Evolutionary conservation across 2,329 filamentous ascomycete species (phyloP), one percentile per base, ranked within the genome.

Genomic region (Paecilomyces variotii): DNA sequence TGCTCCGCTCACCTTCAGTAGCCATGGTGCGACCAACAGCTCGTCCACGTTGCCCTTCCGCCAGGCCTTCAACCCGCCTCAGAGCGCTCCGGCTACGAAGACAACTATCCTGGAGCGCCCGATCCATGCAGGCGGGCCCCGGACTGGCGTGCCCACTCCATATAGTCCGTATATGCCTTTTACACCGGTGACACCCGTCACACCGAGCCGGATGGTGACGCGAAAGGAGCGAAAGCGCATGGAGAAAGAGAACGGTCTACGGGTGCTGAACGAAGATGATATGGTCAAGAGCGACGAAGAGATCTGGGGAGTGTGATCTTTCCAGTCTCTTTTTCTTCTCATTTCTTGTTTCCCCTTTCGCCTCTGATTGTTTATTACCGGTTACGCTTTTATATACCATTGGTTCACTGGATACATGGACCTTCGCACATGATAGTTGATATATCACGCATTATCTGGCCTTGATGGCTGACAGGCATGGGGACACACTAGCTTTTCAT

Each of bases 111-210:
- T 80, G 28, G 78, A 80, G 57, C 72, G 76, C 11, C 76, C 76
- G 5, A 63, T 68, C 50, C 67, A 72, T 61, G 62, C 63, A 52
- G 63, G 67, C n/a, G 76, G 75, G 6, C 77, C 77, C 0, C 70
- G 75, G 50, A 80, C 78, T 0, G 78, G 78, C 4, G 68, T 79
- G 54, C 77, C 78, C 4, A 79, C 77, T 0, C 78, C 78, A 1
- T 80, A 80, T 57, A 79, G 76, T 61, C 77, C 78, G 5, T 80
- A 80, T 59, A 80, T 79, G 76, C 78, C 78, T 0, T 78, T 76
- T 55, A 80, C 78, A 2, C 78, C 78, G 0, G 73, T 80, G 25
- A 80, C 78, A 0, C 78, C 78, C 0, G 68, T 80, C 50, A 80
- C 78, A 1, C 78, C 78, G 1, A 76, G 77, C 56, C 71, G 73